Evolutionary conservation across 140 eudicot genomes (phyloP), one percentile per base, ranked within the genome.

Genomic region (Erigeron philadelphicus): DNA sequence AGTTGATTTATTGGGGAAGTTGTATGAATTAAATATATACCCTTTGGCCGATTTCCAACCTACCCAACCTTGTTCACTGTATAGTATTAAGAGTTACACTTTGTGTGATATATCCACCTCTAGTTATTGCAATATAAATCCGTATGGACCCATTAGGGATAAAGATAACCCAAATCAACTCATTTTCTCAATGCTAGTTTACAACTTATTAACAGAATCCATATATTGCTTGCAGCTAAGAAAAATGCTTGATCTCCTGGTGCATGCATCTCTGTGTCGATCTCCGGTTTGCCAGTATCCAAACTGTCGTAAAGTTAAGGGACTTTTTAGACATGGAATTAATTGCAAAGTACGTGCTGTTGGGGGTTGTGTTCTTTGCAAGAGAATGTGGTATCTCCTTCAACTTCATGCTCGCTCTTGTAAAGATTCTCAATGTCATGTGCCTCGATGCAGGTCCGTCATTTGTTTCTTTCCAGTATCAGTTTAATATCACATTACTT

Each of bases 351-450:
- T 64, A 0, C 98, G 96, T 42, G 88, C 88, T 15, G 71, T 96
- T 64, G 95, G 90, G 68, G 98, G 98, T 64, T 92, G 98, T 75
- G 80, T 72, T 75, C 81, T 86, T 70, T 92, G 98, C 75, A 92
- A 86, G 76, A 86, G 81, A 73, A 89, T 89, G 96, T 88, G 96
- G 98, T 78, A 86, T 82, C 93, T 92, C 35, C 96, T 92, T 71
- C 95, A 92, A 72, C 87, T 92, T 74, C 98, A 92, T 78, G 89
- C 96, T 45, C 92, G 96, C 11, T 90, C 98, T 4, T 92, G 98
- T 83, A 86, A 86, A 84, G 95, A 86, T 76, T 79, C 96, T 15
- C 60, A 82, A 67, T 92, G 98, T 75, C 69, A 54, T 57, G 98
- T 92, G 12, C 96, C 98, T 0, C 92, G 96, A 0, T 92, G 98